phyloP scores from a whole-genome alignment of 352 stramenopile species.

The Globisporangium irregulare region DNA sequence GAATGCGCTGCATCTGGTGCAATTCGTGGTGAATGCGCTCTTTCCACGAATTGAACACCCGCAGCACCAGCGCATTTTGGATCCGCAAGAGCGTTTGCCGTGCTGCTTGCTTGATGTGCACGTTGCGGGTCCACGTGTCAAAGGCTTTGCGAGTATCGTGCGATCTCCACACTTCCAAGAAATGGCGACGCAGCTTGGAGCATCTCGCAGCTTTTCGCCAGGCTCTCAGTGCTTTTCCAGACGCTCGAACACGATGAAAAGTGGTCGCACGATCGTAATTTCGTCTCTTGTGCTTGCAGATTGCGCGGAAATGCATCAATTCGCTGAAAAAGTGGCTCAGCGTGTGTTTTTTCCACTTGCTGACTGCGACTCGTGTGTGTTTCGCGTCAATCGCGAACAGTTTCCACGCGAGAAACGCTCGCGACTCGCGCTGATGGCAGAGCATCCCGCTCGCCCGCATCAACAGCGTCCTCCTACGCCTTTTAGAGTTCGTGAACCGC shows the following conservation, averaged over 20 bases:
- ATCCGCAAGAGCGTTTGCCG: conserved; percentile 3
- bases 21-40: conserved; percentile 16
- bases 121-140: neutral
- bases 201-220: conserved; percentile 5
- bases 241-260: conserved; percentile 13
- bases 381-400: conserved; percentile 11
- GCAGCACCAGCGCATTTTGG: conserved; percentile 16
- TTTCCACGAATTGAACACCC: conserved; percentile 45
- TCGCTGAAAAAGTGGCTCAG: conserved; percentile 14
- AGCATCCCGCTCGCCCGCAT: conserved; percentile 28
- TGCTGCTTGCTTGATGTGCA: neutral
- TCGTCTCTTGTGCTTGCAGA: conserved; percentile 11
- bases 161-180: neutral
- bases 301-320: conserved; percentile 18
- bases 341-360: conserved; percentile 24
- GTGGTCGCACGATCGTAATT: conserved; percentile 14
- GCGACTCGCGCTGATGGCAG: conserved; percentile 31
- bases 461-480: conserved; percentile 20
- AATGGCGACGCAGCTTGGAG: neutral
- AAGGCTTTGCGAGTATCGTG: neutral
- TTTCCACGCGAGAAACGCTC: conserved; percentile 34
- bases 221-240: neutral
- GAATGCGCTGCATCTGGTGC: conserved; percentile 21
- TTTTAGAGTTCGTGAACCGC: conserved; percentile 11
- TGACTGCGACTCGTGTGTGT: conserved; percentile 16